Evolutionary conservation across 345 rosid species (phyloP).

Genomic region (Eutrema yunnanense): DNA sequence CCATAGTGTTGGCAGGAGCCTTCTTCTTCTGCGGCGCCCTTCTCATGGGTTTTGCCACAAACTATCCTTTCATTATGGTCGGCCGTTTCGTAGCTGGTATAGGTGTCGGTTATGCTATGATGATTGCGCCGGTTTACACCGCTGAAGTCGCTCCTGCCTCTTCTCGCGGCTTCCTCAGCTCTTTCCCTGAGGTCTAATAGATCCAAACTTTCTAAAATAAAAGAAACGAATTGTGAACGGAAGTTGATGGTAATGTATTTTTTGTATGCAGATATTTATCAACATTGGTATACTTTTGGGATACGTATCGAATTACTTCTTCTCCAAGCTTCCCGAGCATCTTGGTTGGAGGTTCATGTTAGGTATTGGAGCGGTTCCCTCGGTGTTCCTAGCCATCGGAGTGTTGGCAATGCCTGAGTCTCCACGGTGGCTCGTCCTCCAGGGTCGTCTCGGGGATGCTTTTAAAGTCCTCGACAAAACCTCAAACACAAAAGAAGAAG

Average conservation of each 20-base stretch:
- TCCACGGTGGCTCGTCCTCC: slow-evolving; percentile 63
- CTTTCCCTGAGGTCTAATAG: slow-evolving; percentile 54
- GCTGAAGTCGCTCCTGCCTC: slow-evolving; percentile 59
- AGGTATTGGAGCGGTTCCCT: slow-evolving; percentile 56
- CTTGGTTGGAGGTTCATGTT: slow-evolving; percentile 64
- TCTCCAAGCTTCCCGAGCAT: slow-evolving; percentile 45
- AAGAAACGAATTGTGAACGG: background rate
- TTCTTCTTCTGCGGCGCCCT: slow-evolving; percentile 55
- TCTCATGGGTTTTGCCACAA: slow-evolving; percentile 64
- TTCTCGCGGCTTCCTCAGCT: slow-evolving; percentile 56
- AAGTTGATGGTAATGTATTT: background rate
- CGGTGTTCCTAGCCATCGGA: slow-evolving; percentile 38
- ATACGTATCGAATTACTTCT: slow-evolving; percentile 48
- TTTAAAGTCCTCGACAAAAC: slow-evolving; percentile 43
- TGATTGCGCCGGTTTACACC: slow-evolving; percentile 58
- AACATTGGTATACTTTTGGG: slow-evolving; percentile 60
- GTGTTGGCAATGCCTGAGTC: slow-evolving; percentile 70
- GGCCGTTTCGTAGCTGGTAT: slow-evolving; percentile 68
- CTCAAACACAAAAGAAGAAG: slow-evolving; percentile 44
- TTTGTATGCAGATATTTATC: slow-evolving; percentile 38
- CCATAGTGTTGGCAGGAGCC: slow-evolving; percentile 53
- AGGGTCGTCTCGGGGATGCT: slow-evolving; percentile 48
- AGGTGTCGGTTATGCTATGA: slow-evolving; percentile 64
- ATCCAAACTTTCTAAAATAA: slow-evolving; percentile 33
- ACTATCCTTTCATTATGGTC: slow-evolving; percentile 42